phyloP scores from a whole-genome alignment of 176 grass and related monocot genomes.

The Carex scoparia region DNA sequence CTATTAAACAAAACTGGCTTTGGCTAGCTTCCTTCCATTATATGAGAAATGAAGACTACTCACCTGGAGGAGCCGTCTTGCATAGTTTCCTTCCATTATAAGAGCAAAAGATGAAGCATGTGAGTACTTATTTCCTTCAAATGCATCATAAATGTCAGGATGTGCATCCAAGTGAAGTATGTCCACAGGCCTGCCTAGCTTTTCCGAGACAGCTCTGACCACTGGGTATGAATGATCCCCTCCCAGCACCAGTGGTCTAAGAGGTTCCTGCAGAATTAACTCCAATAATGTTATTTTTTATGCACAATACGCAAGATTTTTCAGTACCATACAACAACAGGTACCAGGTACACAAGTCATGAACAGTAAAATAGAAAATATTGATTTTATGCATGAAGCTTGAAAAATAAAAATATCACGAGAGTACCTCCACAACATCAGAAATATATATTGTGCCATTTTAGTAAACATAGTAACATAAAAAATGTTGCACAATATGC shows the following conservation, averaged over 20 bases:
- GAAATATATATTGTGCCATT: neutral
- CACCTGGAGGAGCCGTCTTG: conserved; percentile 88
- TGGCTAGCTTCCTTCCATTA: too few species aligned
- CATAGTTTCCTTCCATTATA: conserved; percentile 99
- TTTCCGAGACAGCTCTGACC: conserved; percentile 90
- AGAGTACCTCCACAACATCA: neutral
- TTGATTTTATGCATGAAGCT: neutral
- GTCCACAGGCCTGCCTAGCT: conserved; percentile 85
- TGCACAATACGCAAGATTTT: neutral
- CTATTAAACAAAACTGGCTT: conserved; percentile 18
- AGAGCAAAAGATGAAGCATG: conserved; percentile 96
- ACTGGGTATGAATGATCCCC: conserved; percentile 97
- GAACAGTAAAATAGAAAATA: neutral
- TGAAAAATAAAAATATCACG: neutral
- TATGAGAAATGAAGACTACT: too few species aligned
- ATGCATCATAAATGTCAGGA: conserved; percentile 94
- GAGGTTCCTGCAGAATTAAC: conserved; percentile 53
- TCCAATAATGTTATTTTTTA: neutral
- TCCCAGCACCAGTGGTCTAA: conserved; percentile 84
- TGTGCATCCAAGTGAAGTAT: conserved; percentile 97
- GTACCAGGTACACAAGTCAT: neutral
- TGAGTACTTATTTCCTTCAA: conserved; percentile 89
- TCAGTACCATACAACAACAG: neutral
- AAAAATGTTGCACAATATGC: neutral
- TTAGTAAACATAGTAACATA: neutral